A percentile compares a stretch with the other conserved stretches of the same genome.
phyloP scores from a whole-genome alignment of 2,329 filamentous ascomycete species.

The Colletotrichum musae region DNA sequence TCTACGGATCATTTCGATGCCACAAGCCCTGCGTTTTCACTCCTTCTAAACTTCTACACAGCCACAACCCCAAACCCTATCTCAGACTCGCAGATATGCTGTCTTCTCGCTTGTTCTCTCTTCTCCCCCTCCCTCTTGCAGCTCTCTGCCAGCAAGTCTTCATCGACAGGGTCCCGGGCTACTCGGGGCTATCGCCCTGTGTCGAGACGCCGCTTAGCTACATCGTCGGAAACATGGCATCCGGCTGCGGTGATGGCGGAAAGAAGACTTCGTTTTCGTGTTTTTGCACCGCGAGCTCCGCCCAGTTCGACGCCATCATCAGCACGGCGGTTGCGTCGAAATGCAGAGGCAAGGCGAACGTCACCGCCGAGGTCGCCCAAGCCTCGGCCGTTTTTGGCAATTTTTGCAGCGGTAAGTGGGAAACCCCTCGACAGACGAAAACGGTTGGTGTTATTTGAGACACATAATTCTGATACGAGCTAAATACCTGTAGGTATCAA shows the following conservation, averaged over 20 bases:
- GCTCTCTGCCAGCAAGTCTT: background rate
- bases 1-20: too few relatives aligned
- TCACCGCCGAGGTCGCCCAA: background rate
- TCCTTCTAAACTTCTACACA: too few relatives aligned
- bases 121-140: background rate
- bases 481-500: background rate
- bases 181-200: background rate
- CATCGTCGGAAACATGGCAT: background rate
- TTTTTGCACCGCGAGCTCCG: background rate
- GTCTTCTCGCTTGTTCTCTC: background rate
- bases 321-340: conserved; percentile 4
- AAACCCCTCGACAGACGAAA: too few relatives aligned
- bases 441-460: background rate
- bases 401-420: background rate
- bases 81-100: background rate
- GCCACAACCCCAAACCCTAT: too few relatives aligned
- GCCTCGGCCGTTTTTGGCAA: background rate
- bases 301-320: background rate
- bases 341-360: background rate
- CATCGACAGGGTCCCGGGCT: background rate
- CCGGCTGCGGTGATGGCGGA: background rate
- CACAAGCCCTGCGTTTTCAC: too few relatives aligned
- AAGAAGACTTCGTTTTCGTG: background rate
- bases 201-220: background rate
- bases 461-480: background rate